Evolutionary conservation across 2,329 filamentous ascomycete genomes (phyloP).

Genomic region (Hypoxylon sp.): DNA sequence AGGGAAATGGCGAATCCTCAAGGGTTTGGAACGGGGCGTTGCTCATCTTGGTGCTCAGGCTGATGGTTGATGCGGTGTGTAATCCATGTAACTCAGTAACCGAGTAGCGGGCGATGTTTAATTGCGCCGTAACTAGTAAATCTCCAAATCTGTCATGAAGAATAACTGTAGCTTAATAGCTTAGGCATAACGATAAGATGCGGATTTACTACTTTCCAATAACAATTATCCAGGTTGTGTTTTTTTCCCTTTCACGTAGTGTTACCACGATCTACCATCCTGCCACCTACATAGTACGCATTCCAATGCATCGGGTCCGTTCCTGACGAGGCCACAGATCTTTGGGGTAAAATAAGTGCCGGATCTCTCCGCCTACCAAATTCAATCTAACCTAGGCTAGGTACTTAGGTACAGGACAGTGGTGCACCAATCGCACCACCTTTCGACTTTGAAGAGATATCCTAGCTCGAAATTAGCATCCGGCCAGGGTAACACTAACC

Average conservation of each 20-base stretch:
- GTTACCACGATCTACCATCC: neutral
- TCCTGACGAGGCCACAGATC: slow-evolving; percentile 1
- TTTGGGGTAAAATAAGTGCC: slow-evolving; percentile 4
- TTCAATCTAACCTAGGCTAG: slow-evolving; percentile 5
- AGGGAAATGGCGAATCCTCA: slow-evolving; percentile 65
- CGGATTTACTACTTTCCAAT: neutral
- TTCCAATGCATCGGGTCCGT: neutral
- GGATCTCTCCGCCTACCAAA: slow-evolving; percentile 24
- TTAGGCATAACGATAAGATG: neutral
- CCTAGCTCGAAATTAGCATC: neutral
- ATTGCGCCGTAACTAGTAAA: neutral
- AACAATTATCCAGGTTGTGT: too few species aligned
- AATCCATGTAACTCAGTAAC: slow-evolving; percentile 1
- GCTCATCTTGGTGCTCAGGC: slow-evolving; percentile 53
- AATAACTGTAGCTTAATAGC: slow-evolving; percentile 11
- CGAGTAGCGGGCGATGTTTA: neutral
- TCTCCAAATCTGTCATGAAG: neutral
- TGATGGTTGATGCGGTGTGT: slow-evolving; percentile 5
- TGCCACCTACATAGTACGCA: too few species aligned
- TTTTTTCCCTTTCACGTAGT: too few species aligned
- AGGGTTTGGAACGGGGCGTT: slow-evolving; percentile 46
- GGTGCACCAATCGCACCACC: slow-evolving; percentile 25
- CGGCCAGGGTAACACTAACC: slow-evolving; percentile 16
- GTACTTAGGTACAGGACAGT: slow-evolving; percentile 11
- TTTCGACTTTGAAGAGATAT: slow-evolving; percentile 37